Evolutionary conservation across 202 grass and related monocot species (phyloP), one percentile per base, ranked within the genome.

Genomic region (Bolboschoenoplectus hybrid): DNA sequence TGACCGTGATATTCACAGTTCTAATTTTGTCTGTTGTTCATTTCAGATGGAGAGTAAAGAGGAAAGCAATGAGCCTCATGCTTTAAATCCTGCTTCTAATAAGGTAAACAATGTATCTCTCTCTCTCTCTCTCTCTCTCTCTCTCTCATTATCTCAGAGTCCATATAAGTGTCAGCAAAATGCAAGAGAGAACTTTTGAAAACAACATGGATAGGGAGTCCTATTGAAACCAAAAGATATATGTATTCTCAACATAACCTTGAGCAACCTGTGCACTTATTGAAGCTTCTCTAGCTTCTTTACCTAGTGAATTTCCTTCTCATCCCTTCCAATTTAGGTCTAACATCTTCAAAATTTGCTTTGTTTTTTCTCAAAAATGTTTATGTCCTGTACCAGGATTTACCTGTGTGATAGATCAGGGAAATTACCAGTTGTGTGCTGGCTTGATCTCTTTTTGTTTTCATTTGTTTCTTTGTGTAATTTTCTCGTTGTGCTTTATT

Each of bases 31-130:
- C 19, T 46, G 20, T 38, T 68, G 45, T 19, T 84, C 57, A 51
- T 84, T 79, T 84, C 81, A 84, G 81, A 84, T 84, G 81, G 81
- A 9, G 32, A 70, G 17, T 39, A 20, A 84, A 84, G 81, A 84
- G 17, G 64, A 53, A 70, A 84, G 7, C 12, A 84, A 52, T 5
- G 81, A 84, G 66, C 47, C 47, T 70, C 63, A 84, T 19, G 32
- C 63, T 65, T 20, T 52, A 6, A 70, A 70, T 36, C 81, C 26
- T 84, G 47, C 50, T 69, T 39, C 63, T 57, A 68, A 70, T 50
- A 66, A 84, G 81, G 81, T 84, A 17, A 14, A 84, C 17, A 14
- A 55, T 68, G 26, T n/a, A n/a, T 8, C 11, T 4, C 34, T 9
- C 11, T 83, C 12, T 51, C 40, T 40, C 20, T 60, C 35, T 57